Evolutionary conservation across 164 flowering plant genomes (phyloP), one percentile per base, ranked within the genome.

Genomic region (Magnolia kwangsiensis): DNA sequence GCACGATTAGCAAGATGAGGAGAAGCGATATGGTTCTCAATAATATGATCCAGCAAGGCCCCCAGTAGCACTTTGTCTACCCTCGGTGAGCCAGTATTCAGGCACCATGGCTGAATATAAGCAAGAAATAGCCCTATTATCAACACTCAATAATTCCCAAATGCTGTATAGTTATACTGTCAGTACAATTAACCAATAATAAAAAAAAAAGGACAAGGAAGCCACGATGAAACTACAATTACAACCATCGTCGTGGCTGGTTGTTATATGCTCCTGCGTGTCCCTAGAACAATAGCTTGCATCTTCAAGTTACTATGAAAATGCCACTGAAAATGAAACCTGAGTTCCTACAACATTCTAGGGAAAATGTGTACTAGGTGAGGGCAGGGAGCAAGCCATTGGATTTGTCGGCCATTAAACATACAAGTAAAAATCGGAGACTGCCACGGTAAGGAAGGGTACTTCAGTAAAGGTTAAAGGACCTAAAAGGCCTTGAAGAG

Each of bases 41-140:
- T 78, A 66, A 91, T 81, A 80, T 90, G 76, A 81, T 95, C 99
- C 78, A 95, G 82, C 63, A 92, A 84, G 76, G 93, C 95, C 75
- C 75, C 99, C 98, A 66, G 98, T 92, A 63, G 99, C 99, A 87
- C 98, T 96, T 83, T 96, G 99, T 19, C 99, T 98, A 73, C 98
- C 98, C 84, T 93, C 99, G 65, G 99, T 93, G 7, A 96, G 98
- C 99, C 99, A 93, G 72, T 83, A 92, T 75, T 91, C 91, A 14
- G 98, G 97, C 51, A 96, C 82, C 98, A 96, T 93, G 27, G 98
- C 99, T 93, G 79, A 31, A 75, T 7, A 81, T 24, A 73, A 49
- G 67, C 51, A 50, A 67, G 29, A 20, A 61, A 67, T 29, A 66
- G 10, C 7, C 29, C 50, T 21, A 78, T 31, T 20, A 1, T 11